Evolutionary conservation across 140 eudicot species (phyloP), one percentile per base, ranked within the genome.

Genomic region (Erigeron philadelphicus): DNA sequence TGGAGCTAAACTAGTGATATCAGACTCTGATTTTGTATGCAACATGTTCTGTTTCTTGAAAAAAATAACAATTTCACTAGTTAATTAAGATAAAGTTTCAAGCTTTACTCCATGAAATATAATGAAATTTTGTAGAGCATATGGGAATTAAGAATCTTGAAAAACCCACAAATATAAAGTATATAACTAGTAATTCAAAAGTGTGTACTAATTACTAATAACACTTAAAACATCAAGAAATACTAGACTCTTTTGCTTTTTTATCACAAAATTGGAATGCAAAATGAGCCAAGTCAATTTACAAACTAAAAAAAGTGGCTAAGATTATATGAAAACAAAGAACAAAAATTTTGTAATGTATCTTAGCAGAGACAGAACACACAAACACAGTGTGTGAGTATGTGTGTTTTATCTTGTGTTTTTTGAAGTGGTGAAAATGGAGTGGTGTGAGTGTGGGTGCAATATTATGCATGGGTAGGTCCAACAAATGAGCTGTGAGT

Each of bases 11-110:
- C 99, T 94, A 5, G 99, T 89, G 3, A 94, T 45, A 79, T 94
- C 99, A 0, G 99, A 89, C 80, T 89, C 99, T 35, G 97, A 89
- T 76, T 94, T 94, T 12, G 90, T 77, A 71, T 89, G 97, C 78
- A 78, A 12, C 99, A 94, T 93, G 18, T 87, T 49, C 23, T 59
- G 6, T 45, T 64, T 18, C 64, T 63, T 63, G 40, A 71, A 23
- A 71, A 71, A 49, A n/a, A 61, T 0, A 60, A 40, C 31, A n/a
- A n/a, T n/a, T n/a, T n/a, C n/a, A n/a, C n/a, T n/a, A n/a, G n/a
- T n/a, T n/a, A n/a, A n/a, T n/a, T n/a, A n/a, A n/a, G n/a, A n/a
- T 74, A 75, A 75, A 47, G 46, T 47, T 49, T 44, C 13, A 62
- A 52, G 72, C 72, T 71, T 64, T 71, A 56, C 64, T 71, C 9